Evolutionary conservation across 176 grass and related monocot species (phyloP), one percentile per base, ranked within the genome.

Genomic region (Oryza punctata): DNA sequence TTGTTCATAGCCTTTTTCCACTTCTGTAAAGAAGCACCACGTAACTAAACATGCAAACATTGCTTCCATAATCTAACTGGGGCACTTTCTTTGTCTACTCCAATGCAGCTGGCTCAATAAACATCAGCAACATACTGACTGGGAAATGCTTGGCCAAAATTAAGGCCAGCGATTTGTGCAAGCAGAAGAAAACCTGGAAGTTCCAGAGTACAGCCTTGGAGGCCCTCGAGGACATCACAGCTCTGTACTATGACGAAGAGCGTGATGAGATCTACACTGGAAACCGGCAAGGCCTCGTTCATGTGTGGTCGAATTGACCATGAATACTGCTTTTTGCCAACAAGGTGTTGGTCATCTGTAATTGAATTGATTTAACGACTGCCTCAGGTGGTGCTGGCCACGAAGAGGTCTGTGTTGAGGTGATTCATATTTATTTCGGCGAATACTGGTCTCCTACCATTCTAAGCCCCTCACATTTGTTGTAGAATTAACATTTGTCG

Each of bases 61-160:
- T 72, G 4, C 10, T 5, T 80, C 14, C 18, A 32, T 65, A 10
- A 57, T 46, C 16, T 57, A 12, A 87, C 28, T 27, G 54, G 11
- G 65, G 50, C 65, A 33, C 15, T 88, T 33, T 0, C 59, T 47
- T 63, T 76, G 45, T 77, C 60, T 29, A 37, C 30, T 57, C 12
- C 18, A 24, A 71, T 85, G 68, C 81, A 97, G 94, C 87, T 80
- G 94, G 91, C 27, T 97, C 94, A 29, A 97, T 97, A 82, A 97
- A 97, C 75, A 91, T 97, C 67, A 97, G 94, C 86, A 94, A 93
- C 89, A 97, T 97, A 85, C 88, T 97, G 79, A 94, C 89, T 29
- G 94, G 94, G 14, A 97, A 97, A 81, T 97, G 94, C 75, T 63
- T 97, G 65, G 94, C 91, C 10, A 97, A 97, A 81, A 90, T 97